Evolutionary conservation across 805 yeast genomes (phyloP).

Genomic region (Ogataea trehaloabstinens): DNA sequence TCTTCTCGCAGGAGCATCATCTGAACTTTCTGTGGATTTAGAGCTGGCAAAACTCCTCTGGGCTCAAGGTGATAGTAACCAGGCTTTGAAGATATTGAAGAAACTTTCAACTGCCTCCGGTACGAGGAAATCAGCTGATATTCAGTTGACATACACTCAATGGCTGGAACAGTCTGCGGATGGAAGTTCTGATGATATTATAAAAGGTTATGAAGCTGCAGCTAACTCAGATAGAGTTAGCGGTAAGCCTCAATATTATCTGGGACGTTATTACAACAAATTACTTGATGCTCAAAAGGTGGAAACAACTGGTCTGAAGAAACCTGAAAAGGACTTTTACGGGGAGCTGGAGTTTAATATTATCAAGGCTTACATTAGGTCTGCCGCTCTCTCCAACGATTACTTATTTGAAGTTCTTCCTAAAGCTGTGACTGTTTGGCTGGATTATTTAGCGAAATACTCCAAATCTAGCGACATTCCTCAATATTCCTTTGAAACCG

Average conservation of each 20-base stretch:
- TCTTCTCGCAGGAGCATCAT: constrained; percentile 39
- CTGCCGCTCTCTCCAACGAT: constrained; percentile 60
- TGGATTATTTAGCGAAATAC: constrained; percentile 60
- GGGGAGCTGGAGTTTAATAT: constrained; percentile 57
- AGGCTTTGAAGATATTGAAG: constrained; percentile 69
- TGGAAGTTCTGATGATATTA: constrained; percentile 70
- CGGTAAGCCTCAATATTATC: constrained; percentile 74
- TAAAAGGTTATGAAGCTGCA: constrained; percentile 64
- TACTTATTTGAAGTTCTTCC: constrained; percentile 84
- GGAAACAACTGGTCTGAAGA: constrained; percentile 28
- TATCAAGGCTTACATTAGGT: constrained; percentile 53
- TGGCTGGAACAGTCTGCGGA: constrained; percentile 90
- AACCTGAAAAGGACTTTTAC: constrained; percentile 31
- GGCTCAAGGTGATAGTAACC: constrained; percentile 84
- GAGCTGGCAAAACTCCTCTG: constrained; percentile 83
- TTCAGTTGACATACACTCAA: constrained; percentile 75
- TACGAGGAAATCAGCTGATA: constrained; percentile 28
- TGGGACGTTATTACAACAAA: constrained; percentile 79
- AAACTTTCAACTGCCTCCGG: constrained; percentile 31
- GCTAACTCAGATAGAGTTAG: constrained; percentile 48
- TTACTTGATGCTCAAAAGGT: constrained; percentile 60
- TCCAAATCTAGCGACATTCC: constrained; percentile 24
- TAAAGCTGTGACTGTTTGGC: constrained; percentile 86
- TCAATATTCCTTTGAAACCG: constrained; percentile 27
- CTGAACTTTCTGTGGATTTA: constrained; percentile 45